phyloP scores from a whole-genome alignment of 306 rosid species.

The Rubus parviflorus region DNA sequence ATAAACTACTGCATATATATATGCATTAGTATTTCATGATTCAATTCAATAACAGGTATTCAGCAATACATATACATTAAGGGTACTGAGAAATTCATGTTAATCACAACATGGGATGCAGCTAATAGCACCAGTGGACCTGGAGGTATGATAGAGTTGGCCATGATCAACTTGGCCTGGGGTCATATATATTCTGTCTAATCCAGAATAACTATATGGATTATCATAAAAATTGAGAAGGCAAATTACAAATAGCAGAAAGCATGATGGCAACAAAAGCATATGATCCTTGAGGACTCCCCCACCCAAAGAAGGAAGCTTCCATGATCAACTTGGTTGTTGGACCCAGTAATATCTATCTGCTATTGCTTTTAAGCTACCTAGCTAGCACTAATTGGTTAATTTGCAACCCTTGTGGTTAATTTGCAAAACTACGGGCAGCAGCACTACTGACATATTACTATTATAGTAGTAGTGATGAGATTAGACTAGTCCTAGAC shows the following conservation, averaged over 20 bases:
- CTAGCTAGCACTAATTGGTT: not conserved
- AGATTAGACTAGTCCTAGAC: not conserved
- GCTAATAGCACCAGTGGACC: not conserved
- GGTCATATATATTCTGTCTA: not conserved
- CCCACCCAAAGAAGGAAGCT: not conserved
- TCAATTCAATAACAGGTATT: no score
- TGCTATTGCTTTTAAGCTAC: not conserved
- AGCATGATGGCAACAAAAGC: not conserved
- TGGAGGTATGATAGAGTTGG: not conserved
- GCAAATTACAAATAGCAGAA: not conserved
- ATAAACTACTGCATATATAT: not conserved
- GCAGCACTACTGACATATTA: not conserved
- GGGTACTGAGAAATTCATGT: not conserved
- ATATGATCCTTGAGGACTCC: not conserved
- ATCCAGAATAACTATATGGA: not conserved
- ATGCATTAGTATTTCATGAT: no score
- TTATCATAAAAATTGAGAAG: not conserved
- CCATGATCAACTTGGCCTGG: not conserved
- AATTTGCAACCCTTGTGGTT: not conserved
- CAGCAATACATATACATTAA: not conserved
- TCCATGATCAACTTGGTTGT: not conserved
- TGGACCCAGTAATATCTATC: not conserved
- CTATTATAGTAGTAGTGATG: not conserved
- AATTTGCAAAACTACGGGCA: not conserved
- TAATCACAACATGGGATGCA: not conserved